These are phyloP conservation scores for Conticribra weissflogii DNA, from an alignment of 108 stramenopile genomes.

Conservation along the genomic window DNA sequence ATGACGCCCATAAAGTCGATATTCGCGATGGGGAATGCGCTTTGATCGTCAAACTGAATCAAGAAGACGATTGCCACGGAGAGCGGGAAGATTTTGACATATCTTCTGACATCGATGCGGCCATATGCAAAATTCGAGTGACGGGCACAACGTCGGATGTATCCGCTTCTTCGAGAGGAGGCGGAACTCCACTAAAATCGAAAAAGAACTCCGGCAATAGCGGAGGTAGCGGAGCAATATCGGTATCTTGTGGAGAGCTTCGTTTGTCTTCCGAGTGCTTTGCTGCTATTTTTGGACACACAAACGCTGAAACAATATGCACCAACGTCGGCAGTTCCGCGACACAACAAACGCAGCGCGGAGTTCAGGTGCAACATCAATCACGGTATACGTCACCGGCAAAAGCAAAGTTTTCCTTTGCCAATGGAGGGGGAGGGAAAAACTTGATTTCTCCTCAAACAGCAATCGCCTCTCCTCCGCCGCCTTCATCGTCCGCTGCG, in stretches of 20 bases:
- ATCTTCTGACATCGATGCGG: no score
- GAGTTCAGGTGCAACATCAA: not conserved
- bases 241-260: constrained; percentile 7
- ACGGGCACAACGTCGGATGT: not conserved
- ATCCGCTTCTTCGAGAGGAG: not conserved
- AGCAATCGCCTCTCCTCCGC: constrained; percentile 16
- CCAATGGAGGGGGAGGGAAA: constrained; percentile 63
- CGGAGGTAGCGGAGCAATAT: no score
- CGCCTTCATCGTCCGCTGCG: constrained; percentile 38
- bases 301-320: no score
- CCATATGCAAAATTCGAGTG: not conserved
- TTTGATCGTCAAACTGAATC: constrained; percentile 10
- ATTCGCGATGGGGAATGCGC: constrained; percentile 20
- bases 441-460: constrained; percentile 42
- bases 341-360: not conserved
- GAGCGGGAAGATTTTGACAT: no score
- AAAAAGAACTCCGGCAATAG: constrained; percentile 7
- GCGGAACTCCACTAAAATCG: constrained; percentile 7
- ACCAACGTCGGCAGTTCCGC: no score
- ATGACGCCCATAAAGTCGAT: constrained; percentile 6
- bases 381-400: constrained; percentile 34
- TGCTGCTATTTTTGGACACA: no score
- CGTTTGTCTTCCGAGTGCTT: not conserved
- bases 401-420: constrained; percentile 64
- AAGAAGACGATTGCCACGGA: no score